phyloP scores from a whole-genome alignment of 2,329 filamentous ascomycete species.

The Coniochaeta hoffmannii region DNA sequence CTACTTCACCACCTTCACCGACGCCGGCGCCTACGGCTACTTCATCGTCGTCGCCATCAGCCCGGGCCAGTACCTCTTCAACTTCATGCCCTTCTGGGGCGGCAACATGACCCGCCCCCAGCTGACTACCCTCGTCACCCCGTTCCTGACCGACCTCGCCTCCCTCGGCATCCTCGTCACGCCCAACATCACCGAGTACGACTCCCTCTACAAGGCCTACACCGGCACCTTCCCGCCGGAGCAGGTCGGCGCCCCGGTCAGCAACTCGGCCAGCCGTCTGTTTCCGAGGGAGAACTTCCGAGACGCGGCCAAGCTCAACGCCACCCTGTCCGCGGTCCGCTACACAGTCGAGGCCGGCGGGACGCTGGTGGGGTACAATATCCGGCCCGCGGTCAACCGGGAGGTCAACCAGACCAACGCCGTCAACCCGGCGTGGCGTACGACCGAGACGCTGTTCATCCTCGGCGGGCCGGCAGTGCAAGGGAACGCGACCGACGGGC shows the following conservation, averaged over 20 bases:
- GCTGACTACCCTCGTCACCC: slow-evolving; percentile 9
- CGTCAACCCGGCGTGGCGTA: slow-evolving; percentile 40
- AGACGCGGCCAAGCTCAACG: slow-evolving; percentile 20
- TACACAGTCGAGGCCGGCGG: slow-evolving; percentile 31
- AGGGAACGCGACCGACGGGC: slow-evolving; percentile 3
- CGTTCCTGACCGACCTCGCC: slow-evolving; percentile 10
- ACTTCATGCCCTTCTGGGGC: slow-evolving; percentile 14
- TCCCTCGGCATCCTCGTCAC: slow-evolving; percentile 14
- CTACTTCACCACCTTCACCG: slow-evolving; percentile 15
- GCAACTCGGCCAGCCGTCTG: slow-evolving; percentile 19
- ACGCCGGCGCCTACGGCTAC: slow-evolving; percentile 20
- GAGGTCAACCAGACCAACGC: slow-evolving; percentile 29
- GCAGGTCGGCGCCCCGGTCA: slow-evolving; percentile 27
- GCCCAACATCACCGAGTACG: slow-evolving; percentile 13
- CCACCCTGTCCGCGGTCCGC: slow-evolving; percentile 27
- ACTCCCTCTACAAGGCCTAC: slow-evolving; percentile 39
- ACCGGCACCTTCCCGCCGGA: slow-evolving; percentile 33
- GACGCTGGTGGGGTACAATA: slow-evolving; percentile 31
- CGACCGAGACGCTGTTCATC: slow-evolving; percentile 26
- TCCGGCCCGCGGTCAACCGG: slow-evolving; percentile 21
- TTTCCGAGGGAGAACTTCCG: slow-evolving; percentile 20
- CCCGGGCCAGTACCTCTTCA: slow-evolving; percentile 10
- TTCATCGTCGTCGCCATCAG: slow-evolving; percentile 11
- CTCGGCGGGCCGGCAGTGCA: slow-evolving; percentile 3
- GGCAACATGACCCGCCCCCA: slow-evolving; percentile 6